phyloP scores from a whole-genome alignment of 192 early-diverging fungal genomes.

The Haplosporangium gracile region DNA sequence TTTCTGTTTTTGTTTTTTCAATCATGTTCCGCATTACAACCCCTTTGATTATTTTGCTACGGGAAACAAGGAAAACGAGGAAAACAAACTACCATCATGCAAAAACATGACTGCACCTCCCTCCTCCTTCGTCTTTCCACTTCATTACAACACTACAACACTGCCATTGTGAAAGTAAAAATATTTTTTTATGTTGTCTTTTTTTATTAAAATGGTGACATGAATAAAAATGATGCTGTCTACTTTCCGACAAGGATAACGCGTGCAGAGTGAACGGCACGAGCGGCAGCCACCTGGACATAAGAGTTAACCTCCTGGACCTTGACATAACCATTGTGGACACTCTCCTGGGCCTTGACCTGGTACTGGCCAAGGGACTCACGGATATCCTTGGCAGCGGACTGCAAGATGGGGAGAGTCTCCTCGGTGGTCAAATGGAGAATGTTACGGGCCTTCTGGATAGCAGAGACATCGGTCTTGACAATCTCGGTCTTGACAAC shows the following conservation, averaged over 20 bases:
- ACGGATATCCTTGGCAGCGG: conserved; percentile 59
- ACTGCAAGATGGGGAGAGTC: conserved; percentile 62
- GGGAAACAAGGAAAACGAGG: background rate
- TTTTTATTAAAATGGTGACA: conserved; percentile 1
- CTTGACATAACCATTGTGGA: conserved; percentile 37
- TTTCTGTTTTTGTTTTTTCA: background rate
- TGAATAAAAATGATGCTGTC: background rate
- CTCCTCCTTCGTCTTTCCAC: background rate
- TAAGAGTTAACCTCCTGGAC: conserved; percentile 40
- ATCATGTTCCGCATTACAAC: background rate
- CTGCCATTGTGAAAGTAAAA: background rate
- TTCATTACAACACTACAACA: background rate
- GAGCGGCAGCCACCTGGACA: conserved; percentile 35
- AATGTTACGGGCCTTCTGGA: conserved; percentile 68
- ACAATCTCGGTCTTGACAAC: conserved; percentile 60
- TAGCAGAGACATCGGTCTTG: conserved; percentile 59
- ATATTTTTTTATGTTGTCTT: background rate
- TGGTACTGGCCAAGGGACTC: conserved; percentile 46
- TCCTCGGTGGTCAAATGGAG: conserved; percentile 63
- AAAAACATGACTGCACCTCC: background rate
- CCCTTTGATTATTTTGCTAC: background rate
- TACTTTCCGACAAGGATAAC: conserved; percentile 50
- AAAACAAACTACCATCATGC: background rate
- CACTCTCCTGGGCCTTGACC: conserved; percentile 41
- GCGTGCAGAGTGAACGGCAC: conserved; percentile 33